Evolutionary conservation across 345 rosid genomes (phyloP).

Genomic region (Lepidium africanum): DNA sequence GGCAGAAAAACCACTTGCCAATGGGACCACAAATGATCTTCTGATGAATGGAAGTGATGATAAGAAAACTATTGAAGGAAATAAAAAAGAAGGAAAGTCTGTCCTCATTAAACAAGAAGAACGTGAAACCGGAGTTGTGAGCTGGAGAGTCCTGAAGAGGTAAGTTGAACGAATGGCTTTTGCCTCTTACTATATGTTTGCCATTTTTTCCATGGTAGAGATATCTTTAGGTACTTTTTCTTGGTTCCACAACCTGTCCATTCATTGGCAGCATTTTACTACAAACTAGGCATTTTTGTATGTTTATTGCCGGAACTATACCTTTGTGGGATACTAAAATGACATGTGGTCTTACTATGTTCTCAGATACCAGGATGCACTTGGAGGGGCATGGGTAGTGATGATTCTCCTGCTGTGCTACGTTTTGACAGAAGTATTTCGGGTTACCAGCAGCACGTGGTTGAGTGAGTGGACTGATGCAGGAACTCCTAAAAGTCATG

Average conservation of each 20-base stretch:
- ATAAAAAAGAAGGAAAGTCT: constrained; percentile 47
- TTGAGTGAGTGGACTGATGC: constrained; percentile 92
- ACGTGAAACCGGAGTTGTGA: constrained; percentile 92
- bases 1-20: constrained; percentile 34
- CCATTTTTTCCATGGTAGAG: not conserved
- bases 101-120: constrained; percentile 97
- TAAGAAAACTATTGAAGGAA: constrained; percentile 34
- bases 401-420: constrained; percentile 68
- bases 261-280: not conserved
- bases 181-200: constrained; percentile 2
- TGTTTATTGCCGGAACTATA: not conserved
- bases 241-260: not conserved
- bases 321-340: not conserved
- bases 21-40: constrained; percentile 45
- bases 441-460: constrained; percentile 97
- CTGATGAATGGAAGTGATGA: constrained; percentile 33
- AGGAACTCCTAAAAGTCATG: constrained; percentile 42
- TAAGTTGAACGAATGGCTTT: constrained; percentile 22
- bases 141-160: constrained; percentile 73
- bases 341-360: constrained; percentile 6
- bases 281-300: not conserved
- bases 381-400: constrained; percentile 98
- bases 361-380: constrained; percentile 85
- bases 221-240: not conserved
- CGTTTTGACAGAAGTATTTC: constrained; percentile 62